phyloP scores from a whole-genome alignment of 176 grass and related monocot species.

The Panicum miliaceum region DNA sequence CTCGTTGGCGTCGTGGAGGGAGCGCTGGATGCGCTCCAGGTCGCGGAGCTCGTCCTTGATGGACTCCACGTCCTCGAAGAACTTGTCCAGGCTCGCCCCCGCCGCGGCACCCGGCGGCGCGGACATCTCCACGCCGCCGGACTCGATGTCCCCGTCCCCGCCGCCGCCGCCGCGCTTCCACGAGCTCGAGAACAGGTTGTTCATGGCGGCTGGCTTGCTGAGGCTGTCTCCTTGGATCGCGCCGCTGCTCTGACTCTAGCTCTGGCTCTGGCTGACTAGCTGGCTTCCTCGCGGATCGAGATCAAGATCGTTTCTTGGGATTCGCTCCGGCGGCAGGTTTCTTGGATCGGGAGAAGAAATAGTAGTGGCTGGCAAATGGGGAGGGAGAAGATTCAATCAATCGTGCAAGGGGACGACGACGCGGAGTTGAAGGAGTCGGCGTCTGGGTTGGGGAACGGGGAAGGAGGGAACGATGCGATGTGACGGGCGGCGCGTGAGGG shows the following conservation, averaged over 20 bases:
- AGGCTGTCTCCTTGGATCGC: not conserved
- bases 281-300: not conserved
- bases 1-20: constrained; percentile 83
- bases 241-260: not conserved
- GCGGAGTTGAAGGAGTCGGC: constrained; percentile 51
- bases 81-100: constrained; percentile 73
- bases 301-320: not conserved
- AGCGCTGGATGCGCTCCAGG: constrained; percentile 73
- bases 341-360: constrained; percentile 47
- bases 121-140: constrained; percentile 65
- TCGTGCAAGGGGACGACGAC: not conserved
- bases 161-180: constrained; percentile 55
- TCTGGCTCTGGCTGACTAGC: not conserved
- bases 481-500: not conserved
- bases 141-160: constrained; percentile 43
- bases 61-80: constrained; percentile 93
- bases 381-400: not conserved
- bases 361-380: not conserved
- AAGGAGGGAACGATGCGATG: too few species aligned
- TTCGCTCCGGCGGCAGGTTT: not conserved
- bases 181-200: constrained; percentile 79
- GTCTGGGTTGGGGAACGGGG: too few species aligned
- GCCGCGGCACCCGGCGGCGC: constrained; percentile 40
- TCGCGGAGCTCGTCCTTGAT: constrained; percentile 93
- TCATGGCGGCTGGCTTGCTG: constrained; percentile 49